These are phyloP conservation scores for Exophiala phaeomuriformis DNA, from an alignment of 2,329 filamentous ascomycete species.

Conservation along the genomic window DNA sequence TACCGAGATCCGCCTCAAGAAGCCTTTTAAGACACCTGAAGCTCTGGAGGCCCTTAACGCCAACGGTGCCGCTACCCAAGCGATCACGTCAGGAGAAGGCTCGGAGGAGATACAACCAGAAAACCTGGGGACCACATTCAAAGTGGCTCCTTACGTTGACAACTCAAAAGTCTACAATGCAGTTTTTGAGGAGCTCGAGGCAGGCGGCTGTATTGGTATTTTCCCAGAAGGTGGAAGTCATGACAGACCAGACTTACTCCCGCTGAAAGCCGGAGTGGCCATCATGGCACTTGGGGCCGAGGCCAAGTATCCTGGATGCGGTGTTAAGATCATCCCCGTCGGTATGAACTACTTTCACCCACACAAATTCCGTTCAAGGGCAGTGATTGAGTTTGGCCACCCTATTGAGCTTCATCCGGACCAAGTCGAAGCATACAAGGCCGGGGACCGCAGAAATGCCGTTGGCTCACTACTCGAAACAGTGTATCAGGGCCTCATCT, in stretches of 20 bases:
- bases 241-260: conserved; percentile 82
- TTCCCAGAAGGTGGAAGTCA: conserved; percentile 97
- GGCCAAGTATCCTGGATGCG: conserved; percentile 75
- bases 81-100: not conserved
- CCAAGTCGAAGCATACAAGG: conserved; percentile 76
- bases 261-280: conserved; percentile 90
- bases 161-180: conserved; percentile 90
- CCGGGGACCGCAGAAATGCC: conserved; percentile 74
- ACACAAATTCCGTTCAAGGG: conserved; percentile 94
- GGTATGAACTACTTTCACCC: conserved; percentile 99
- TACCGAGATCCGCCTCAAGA: conserved; percentile 78
- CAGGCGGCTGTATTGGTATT: conserved; percentile 86
- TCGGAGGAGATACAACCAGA: conserved; percentile 55
- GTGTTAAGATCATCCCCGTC: conserved; percentile 88
- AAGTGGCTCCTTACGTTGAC: conserved; percentile 85
- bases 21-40: conserved; percentile 70
- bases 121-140: conserved; percentile 71
- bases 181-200: conserved; percentile 74
- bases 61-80: conserved; percentile 37
- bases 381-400: conserved; percentile 88
- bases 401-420: conserved; percentile 79
- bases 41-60: conserved; percentile 76
- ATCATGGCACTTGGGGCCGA: conserved; percentile 95
- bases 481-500: conserved; percentile 74
- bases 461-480: conserved; percentile 78